Conservation (phyloP, 768 basidiomycete species). For the Trametes cinnabarina region DNA sequence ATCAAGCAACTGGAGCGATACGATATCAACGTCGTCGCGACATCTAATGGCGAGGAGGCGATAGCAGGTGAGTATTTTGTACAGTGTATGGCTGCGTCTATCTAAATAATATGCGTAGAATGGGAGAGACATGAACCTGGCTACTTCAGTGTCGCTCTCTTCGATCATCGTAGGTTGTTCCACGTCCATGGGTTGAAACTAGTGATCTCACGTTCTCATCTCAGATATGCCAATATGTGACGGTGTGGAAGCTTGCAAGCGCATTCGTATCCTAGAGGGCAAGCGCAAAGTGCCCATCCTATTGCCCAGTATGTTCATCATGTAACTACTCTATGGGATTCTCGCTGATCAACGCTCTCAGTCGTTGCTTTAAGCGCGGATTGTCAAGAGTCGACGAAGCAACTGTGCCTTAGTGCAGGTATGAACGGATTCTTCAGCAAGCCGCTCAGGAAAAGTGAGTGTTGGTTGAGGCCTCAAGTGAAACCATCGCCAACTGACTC, state of each 20-base stretch:
- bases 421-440: slow-evolving; percentile 80
- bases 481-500: background rate
- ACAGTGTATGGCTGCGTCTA: too few species aligned
- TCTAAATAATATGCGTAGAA: slow-evolving; percentile 35
- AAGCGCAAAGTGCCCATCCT: slow-evolving; percentile 48
- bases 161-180: slow-evolving; percentile 63
- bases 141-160: slow-evolving; percentile 66
- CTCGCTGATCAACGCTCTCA: slow-evolving; percentile 22
- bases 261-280: slow-evolving; percentile 55
- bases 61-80: slow-evolving; percentile 43
- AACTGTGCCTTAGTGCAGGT: slow-evolving; percentile 72
- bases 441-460: slow-evolving; percentile 58
- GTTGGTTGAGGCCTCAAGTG: background rate
- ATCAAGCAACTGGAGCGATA: slow-evolving; percentile 65
- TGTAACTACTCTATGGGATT: too few species aligned
- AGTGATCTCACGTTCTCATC: background rate
- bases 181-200: background rate
- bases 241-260: slow-evolving; percentile 72
- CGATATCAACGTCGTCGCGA: slow-evolving; percentile 58
- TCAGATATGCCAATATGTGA: slow-evolving; percentile 79
- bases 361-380: slow-evolving; percentile 75
- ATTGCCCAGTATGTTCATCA: slow-evolving; percentile 62
- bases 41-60: slow-evolving; percentile 68
- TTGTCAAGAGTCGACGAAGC: slow-evolving; percentile 74
- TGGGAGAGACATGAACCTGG: slow-evolving; percentile 70